Base-by-base conservation (phyloP, 202 grass and related monocot species). In the Hordeum pubiflorum region DNA sequence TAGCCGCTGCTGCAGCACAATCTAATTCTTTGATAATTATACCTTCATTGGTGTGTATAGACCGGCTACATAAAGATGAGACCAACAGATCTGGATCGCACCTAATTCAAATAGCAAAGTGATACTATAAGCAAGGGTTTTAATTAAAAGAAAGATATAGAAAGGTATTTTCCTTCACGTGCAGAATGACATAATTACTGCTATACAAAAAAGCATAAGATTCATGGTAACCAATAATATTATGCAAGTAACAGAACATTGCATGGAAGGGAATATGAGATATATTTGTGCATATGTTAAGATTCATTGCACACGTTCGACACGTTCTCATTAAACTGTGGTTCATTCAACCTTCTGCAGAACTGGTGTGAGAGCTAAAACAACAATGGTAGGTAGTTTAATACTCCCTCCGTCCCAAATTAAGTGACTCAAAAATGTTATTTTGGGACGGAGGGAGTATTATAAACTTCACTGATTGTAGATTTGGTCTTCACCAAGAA, bases 21-120 rank as follows among this genome's bases (percentile, higher is more conserved):
- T 98, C 96, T 69, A 98, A 86, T 37, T 77, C 84, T 90, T 95
- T 98, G 86, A 95, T 46, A 58, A 98, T 98, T 86, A 79, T 88
- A 76, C 96, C 96, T 91, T 98, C 96, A 39, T 15, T 85, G 59
- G 96, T 98, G 76, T 98, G 90, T 89, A 98, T 98, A 40, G 88
- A 93, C 39, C 96, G 90, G 80, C 63, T 95, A 79, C 90, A 89
- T 82, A 98, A 84, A 59, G 96, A 91, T 67, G 96, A 66, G 65
- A 93, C 68, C 79, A 98, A 88, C 57, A 98, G 80, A 40, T 93
- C 85, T 37, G 92, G 69, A 72, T 98, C 87, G 5, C 96, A 98
- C 96, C 96, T 98, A 75, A 80, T 63, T 75, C 58, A 81, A 74
- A 38, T 74, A 77, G 56, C 60, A 69, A 63, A 85, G 80, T 65